phyloP scores from a whole-genome alignment of 805 yeast genomes.

The Torulaspora delbrueckii region DNA sequence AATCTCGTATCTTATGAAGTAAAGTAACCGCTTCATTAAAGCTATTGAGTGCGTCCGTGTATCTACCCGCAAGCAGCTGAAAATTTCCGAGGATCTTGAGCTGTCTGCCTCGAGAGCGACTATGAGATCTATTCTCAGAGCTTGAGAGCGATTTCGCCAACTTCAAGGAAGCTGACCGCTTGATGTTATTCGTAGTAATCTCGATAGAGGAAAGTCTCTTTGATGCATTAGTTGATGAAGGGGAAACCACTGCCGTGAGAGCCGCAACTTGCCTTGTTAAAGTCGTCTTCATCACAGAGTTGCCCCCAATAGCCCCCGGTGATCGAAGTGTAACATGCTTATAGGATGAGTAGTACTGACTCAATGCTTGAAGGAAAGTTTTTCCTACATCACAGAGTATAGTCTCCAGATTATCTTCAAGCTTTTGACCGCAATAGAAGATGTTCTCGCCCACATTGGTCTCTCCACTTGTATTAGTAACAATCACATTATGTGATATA shows the following conservation, averaged over 20 bases:
- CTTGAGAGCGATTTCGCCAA: slow-evolving; percentile 33
- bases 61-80: slow-evolving; percentile 73
- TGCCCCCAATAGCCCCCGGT: slow-evolving; percentile 61
- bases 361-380: slow-evolving; percentile 57
- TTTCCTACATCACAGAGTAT: slow-evolving; percentile 68
- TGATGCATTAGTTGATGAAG: slow-evolving; percentile 8
- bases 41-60: slow-evolving; percentile 61
- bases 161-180: slow-evolving; percentile 32
- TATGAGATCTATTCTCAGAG: slow-evolving; percentile 36
- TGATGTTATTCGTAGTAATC: slow-evolving; percentile 36
- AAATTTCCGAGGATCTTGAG: slow-evolving; percentile 71
- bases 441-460: slow-evolving; percentile 1
- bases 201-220: slow-evolving; percentile 27
- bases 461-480: slow-evolving; percentile 6
- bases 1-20: slow-evolving; percentile 61
- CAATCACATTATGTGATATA: slow-evolving; percentile 31
- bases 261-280: slow-evolving; percentile 28
- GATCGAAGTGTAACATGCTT: slow-evolving; percentile 77
- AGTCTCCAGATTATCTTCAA: slow-evolving; percentile 45
- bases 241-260: slow-evolving; percentile 2
- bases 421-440: slow-evolving; percentile 10
- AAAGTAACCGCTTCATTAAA: slow-evolving; percentile 67
- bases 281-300: slow-evolving; percentile 38
- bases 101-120: slow-evolving; percentile 64
- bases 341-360: slow-evolving; percentile 66